Conservation (phyloP, 2,329 filamentous ascomycete species). For the Cladosporium sp. region DNA sequence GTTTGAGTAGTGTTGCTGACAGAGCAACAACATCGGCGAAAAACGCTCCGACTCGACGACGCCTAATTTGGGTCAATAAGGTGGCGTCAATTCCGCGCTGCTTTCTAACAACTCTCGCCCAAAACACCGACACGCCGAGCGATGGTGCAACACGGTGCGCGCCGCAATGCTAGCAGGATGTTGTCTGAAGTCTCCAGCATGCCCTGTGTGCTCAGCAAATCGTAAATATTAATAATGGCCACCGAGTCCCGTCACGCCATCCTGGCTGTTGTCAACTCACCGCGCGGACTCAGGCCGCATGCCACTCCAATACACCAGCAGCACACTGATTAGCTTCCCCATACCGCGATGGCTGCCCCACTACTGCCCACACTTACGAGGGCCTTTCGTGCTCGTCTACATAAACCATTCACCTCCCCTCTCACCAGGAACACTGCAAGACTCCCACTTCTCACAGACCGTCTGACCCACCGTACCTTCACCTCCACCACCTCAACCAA, state of each 20-base stretch:
- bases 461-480: background rate
- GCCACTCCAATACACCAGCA: background rate
- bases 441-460: background rate
- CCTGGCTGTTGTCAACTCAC: background rate
- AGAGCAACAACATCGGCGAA: background rate
- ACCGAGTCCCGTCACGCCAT: too few relatives aligned
- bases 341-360: slow-evolving; percentile 7
- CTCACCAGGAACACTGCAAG: background rate
- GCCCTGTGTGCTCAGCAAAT: background rate
- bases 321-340: background rate
- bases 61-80: background rate
- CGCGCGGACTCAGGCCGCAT: background rate
- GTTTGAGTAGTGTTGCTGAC: background rate
- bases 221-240: background rate
- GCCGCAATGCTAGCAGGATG: background rate
- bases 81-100: background rate
- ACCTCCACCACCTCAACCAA: slow-evolving; percentile 13
- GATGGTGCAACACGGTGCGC: background rate
- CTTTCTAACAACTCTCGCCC: background rate
- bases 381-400: background rate
- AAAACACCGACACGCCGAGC: background rate
- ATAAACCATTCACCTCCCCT: background rate
- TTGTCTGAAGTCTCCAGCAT: background rate
- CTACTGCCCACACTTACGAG: slow-evolving; percentile 5
- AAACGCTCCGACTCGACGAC: background rate